Evolutionary conservation across 2,329 filamentous ascomycete genomes (phyloP).

Genomic region (Ceratocystis smalleyi): DNA sequence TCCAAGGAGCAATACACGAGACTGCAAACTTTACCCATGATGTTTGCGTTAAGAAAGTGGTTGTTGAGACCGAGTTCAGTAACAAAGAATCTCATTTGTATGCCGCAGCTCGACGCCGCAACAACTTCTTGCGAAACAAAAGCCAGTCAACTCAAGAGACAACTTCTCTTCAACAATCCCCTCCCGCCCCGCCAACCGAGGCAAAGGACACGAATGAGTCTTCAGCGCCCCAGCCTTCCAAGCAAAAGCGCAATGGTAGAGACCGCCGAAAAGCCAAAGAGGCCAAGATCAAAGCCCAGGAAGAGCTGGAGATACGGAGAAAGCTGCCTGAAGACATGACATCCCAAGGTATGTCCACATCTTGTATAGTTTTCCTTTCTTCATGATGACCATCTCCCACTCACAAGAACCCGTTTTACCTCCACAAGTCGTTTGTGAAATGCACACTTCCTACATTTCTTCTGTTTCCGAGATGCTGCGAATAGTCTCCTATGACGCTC

Average conservation of each 20-base stretch:
- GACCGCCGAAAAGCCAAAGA: slow-evolving; percentile 19
- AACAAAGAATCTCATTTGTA: not conserved
- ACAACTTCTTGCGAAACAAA: not conserved
- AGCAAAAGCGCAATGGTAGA: slow-evolving; percentile 21
- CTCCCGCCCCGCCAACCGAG: not conserved
- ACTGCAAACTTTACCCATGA: not conserved
- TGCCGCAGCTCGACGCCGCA: not conserved
- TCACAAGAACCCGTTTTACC: not conserved
- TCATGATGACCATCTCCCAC: not conserved
- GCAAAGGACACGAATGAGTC: not conserved
- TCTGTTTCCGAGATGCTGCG: slow-evolving; percentile 23
- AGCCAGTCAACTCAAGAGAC: not conserved
- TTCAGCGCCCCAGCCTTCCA: not conserved
- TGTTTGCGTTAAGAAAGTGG: not conserved
- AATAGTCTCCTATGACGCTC: not conserved
- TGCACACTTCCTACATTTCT: not conserved
- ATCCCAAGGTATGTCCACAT: slow-evolving; percentile 20
- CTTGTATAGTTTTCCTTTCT: not conserved
- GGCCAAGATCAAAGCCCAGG: slow-evolving; percentile 13
- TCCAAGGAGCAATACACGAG: slow-evolving; percentile 4
- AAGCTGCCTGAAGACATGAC: slow-evolving; percentile 21
- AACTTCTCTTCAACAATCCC: not conserved
- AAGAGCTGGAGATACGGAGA: slow-evolving; percentile 1
- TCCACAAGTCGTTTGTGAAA: slow-evolving; percentile 21
- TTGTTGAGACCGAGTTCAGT: not conserved